These are phyloP conservation scores for Tympanopsis confertula DNA, from an alignment of 2,329 filamentous ascomycete species.

Conservation along the genomic window DNA sequence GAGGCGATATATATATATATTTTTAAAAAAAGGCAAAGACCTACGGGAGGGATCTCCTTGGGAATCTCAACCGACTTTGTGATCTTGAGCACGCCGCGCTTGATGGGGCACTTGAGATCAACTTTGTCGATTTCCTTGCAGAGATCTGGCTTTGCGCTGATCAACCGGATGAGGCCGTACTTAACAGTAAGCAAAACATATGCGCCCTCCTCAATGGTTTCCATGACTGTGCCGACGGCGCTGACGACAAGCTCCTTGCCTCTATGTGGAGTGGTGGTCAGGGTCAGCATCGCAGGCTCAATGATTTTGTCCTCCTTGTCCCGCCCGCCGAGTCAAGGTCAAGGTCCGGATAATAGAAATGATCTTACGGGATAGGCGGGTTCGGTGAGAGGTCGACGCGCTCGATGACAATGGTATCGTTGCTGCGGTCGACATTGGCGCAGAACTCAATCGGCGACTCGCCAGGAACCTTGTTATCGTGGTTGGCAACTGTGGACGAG, in stretches of 20 bases:
- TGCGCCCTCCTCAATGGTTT: constrained; percentile 66
- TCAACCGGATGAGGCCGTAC: constrained; percentile 82
- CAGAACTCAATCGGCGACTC: constrained; percentile 80
- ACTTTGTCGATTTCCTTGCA: constrained; percentile 85
- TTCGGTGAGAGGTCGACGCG: constrained; percentile 75
- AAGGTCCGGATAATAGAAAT: constrained; percentile 21
- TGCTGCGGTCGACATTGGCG: constrained; percentile 40
- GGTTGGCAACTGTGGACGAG: constrained; percentile 27
- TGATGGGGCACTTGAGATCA: constrained; percentile 76
- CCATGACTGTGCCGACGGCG: constrained; percentile 62
- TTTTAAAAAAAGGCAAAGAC: constrained; percentile 19
- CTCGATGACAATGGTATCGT: constrained; percentile 66
- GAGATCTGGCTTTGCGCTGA: constrained; percentile 70
- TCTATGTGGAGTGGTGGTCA: constrained; percentile 30
- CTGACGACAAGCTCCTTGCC: constrained; percentile 68
- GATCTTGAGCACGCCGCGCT: constrained; percentile 64
- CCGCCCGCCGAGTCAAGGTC: not conserved
- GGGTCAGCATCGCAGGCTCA: constrained; percentile 2
- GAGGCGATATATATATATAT: not conserved
- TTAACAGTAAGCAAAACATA: constrained; percentile 79
- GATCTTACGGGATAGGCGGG: constrained; percentile 67
- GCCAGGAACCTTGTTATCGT: constrained; percentile 61
- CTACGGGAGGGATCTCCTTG: constrained; percentile 74
- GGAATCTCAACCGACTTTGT: constrained; percentile 78
- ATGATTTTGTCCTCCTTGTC: not conserved